A percentile compares a stretch with the other conserved stretches of the same genome.
Conservation (phyloP, 2,329 filamentous ascomycete species). For the Aureobasidium sp. region DNA sequence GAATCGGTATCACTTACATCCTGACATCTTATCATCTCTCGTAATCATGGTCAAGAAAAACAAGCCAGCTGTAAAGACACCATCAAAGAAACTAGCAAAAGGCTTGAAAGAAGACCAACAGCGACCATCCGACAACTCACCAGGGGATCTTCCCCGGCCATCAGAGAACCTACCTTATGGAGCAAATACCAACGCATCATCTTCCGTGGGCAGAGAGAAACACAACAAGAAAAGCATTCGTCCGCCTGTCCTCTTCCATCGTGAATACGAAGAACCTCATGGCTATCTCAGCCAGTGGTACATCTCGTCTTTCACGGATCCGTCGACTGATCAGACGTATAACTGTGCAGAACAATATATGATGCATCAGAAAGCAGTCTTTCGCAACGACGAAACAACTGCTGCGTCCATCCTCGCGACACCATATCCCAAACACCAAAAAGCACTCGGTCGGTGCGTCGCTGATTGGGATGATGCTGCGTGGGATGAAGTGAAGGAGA, state of each 20-base stretch:
- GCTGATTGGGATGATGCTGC: conserved; percentile 40
- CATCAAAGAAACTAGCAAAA: background rate
- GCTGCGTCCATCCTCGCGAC: background rate
- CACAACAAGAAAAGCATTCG: conserved; percentile 1
- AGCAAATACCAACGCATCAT: background rate
- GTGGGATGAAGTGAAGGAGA: conserved; percentile 45
- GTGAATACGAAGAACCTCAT: conserved; percentile 35
- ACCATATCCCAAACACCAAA: conserved; percentile 30
- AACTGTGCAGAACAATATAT: conserved; percentile 5
- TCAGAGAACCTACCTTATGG: background rate
- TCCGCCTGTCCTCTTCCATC: conserved; percentile 29
- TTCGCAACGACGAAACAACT: background rate
- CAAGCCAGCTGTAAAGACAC: background rate
- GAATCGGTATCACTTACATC: no score
- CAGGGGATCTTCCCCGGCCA: no score
- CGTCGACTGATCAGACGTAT: background rate
- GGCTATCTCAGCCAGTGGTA: conserved; percentile 59
- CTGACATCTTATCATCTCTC: no score
- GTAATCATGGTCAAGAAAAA: background rate
- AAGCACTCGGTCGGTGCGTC: conserved; percentile 48
- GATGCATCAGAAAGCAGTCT: conserved; percentile 10
- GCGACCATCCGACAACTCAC: background rate
- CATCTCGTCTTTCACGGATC: conserved; percentile 2
- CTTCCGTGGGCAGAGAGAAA: background rate
- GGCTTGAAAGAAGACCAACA: no score